phyloP scores from a whole-genome alignment of 2,329 filamentous ascomycete genomes.

The Venturia carpophila region DNA sequence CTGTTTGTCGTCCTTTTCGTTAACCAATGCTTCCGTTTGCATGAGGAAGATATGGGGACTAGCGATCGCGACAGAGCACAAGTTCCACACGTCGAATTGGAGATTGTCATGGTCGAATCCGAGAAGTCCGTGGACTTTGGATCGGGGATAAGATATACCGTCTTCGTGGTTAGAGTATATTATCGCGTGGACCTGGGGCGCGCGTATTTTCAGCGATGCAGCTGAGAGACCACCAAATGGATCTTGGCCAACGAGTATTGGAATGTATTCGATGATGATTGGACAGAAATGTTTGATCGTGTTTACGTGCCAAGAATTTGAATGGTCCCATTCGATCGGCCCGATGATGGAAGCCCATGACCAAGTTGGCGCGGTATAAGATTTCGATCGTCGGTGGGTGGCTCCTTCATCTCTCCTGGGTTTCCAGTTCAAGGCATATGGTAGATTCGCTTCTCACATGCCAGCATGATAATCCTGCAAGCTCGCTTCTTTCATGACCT shows the following conservation, averaged over 20 bases:
- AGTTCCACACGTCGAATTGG: not conserved
- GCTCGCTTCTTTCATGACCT: not conserved
- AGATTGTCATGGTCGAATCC: not conserved
- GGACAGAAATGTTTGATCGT: not conserved
- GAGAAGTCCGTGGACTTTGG: not conserved
- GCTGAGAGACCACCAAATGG: not conserved
- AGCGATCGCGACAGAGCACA: not conserved
- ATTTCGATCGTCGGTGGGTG: not conserved
- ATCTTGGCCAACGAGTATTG: not conserved
- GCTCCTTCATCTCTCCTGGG: not conserved
- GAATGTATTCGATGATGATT: not conserved
- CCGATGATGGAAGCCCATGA: constrained; percentile 4
- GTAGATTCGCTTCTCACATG: not conserved
- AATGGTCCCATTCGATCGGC: not conserved
- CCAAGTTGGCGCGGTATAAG: not conserved
- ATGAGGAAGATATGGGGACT: not conserved
- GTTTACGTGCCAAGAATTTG: not conserved
- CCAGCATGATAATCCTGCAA: not conserved
- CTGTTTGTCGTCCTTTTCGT: not conserved
- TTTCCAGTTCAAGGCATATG: not conserved
- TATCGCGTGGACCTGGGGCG: not conserved
- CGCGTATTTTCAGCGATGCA: not conserved
- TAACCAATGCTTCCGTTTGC: not conserved
- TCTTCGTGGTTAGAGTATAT: not conserved
- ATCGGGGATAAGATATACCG: not conserved